Base-by-base conservation (phyloP, 2,329 filamentous ascomycete genomes). In the Elsinoe fawcettii region DNA sequence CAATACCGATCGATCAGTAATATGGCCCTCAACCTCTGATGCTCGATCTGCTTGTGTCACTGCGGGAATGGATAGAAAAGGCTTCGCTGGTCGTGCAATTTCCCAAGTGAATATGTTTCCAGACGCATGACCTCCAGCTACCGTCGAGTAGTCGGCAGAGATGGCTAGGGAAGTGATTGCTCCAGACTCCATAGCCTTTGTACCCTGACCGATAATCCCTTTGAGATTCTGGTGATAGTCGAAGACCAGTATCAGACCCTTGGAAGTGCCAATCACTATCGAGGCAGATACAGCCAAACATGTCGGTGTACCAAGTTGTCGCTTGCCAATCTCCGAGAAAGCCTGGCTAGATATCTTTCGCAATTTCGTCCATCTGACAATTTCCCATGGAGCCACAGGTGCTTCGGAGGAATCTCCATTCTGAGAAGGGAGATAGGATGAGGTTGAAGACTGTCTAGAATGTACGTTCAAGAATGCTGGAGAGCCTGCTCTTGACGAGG, bases 71-170 rank as follows among this genome's bases (percentile, higher is more conserved):
- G 89, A 84, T 30, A 99, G 79, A 69, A 99, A 99, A 0, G 92
- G 93, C 30, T 88, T 82, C 2, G 90, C 84, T n/a, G 87, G 81
- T 58, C 87, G 82, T 39, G 82, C 81, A 11, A 92, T 86, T 69
- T 99, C 95, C 95, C 95, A 99, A 0, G 92, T 99, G 67, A 96
- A 97, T 55, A 99, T 96, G 67, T 85, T 85, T 2, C 93, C 95
- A 64, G 86, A 89, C 0, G 84, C 85, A 78, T 99, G 92, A 2
- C 93, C 93, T 36, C 86, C 89, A 32, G 90, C 93, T 62, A 99
- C 80, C 0, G 92, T 96, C 1, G 88, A 87, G 70, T 97, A 90
- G 67, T 99, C 93, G 16, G 92, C 91, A 25, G 93, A 96, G 58
- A 97, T 84, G 4, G 93, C 90, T 59, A 99, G 77, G 1, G 93